Base-by-base conservation (phyloP, 2,329 filamentous ascomycete genomes). In the Sporothrix sp. region DNA sequence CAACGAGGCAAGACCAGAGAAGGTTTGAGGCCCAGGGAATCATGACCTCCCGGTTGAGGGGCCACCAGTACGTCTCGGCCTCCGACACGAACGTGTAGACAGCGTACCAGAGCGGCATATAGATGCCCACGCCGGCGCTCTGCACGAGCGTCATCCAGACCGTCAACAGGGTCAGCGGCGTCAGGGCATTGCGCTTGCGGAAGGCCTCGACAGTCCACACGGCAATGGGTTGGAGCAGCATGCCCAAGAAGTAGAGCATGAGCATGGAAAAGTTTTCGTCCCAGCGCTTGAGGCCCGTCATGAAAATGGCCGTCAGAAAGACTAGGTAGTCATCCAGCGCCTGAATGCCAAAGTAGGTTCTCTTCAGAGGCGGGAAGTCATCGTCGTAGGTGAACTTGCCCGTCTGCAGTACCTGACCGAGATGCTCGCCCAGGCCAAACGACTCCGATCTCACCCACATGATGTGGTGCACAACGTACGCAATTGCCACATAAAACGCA, bases 191-290 rank as follows among this genome's bases (percentile, higher is more conserved):
- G 14, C 56, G 52, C 3, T 42, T 48, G 7, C 57, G 51, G 25
- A 52, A 51, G 1, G 49, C 51, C 30, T 58, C 57, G 21, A 54
- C 40, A 1, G 43, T 49, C 54, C 53, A 58, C 33, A 58, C 52
- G 10, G 52, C 39, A 0, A 56, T 36, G 4, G 45, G 18, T 13
- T 50, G 50, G 4, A 49, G 16, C 5, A 54, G 37, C 20, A 45
- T 43, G 28, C 48, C 48, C 28, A 56, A 51, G 10, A 52, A 52
- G 23, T 52, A 50, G 4, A 44, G 3, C 47, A 48, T 21, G 39
- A 53, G 51, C 28, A 56, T 47, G 30, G 33, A 18, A 20, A 42
- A 51, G 14, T 14, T 30, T 8, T n/a, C 20, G 32, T 49, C 49
- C 46, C 39, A 48, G 20, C n/a, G 30, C 13, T 44, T 48, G 36